phyloP scores from a whole-genome alignment of 345 rosid species.

The Eucalyptus erythrocorys region DNA sequence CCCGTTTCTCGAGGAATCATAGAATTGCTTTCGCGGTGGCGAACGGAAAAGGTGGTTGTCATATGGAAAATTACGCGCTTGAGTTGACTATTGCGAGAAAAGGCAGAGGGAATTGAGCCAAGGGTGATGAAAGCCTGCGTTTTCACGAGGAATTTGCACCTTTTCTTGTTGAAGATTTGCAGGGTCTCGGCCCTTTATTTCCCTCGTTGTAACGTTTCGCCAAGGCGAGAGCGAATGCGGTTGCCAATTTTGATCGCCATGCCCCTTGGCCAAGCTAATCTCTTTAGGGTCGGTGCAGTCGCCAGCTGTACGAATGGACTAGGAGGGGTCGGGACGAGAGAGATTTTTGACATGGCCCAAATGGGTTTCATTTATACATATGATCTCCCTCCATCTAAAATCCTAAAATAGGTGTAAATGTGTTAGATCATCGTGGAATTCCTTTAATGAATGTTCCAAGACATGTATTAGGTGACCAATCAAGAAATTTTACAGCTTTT shows the following conservation, averaged over 20 bases:
- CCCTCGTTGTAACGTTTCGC: not conserved
- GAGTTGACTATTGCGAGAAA: not conserved
- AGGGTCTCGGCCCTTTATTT: not conserved
- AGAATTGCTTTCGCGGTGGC: rapidly evolving
- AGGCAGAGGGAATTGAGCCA: not conserved
- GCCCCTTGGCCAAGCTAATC: not conserved
- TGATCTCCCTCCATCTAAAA: not conserved
- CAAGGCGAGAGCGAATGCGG: not conserved
- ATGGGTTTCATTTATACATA: no score
- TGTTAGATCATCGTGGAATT: not conserved
- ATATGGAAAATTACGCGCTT: not conserved
- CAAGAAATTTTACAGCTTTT: not conserved
- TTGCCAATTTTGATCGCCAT: not conserved
- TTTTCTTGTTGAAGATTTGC: not conserved
- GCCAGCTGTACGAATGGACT: not conserved
- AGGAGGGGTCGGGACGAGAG: not conserved
- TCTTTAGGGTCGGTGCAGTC: not conserved
- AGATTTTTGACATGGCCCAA: not conserved
- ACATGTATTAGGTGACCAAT: not conserved
- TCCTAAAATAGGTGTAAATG: not conserved
- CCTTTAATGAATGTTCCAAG: not conserved
- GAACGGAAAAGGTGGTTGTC: not conserved
- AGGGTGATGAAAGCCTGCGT: not conserved
- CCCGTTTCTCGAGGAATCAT: not conserved
- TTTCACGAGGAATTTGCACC: not conserved